Conservation (phyloP, 2,329 filamentous ascomycete species). For the Lasiodiplodia sp. region DNA sequence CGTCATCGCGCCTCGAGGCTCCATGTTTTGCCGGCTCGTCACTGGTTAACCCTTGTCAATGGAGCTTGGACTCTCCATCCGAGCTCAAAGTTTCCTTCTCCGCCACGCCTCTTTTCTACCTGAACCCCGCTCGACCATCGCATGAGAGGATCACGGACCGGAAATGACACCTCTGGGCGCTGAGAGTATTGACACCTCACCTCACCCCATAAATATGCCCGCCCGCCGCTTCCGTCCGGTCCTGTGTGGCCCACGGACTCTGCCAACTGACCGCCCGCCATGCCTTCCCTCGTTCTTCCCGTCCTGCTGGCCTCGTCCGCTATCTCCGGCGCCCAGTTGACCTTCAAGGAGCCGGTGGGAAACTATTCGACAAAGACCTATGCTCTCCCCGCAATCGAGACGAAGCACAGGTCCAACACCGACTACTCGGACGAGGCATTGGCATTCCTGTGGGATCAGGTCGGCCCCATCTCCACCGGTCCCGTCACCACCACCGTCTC, state of each 20-base stretch:
- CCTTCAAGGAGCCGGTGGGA: neutral
- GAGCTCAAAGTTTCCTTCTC: neutral
- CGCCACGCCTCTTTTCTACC: constrained; percentile 1
- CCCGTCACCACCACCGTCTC: constrained; percentile 52
- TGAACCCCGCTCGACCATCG: neutral
- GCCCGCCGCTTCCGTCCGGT: neutral
- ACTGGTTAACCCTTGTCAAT: neutral
- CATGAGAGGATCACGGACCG: neutral
- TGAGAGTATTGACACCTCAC: neutral
- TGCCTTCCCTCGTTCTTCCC: constrained; percentile 13
- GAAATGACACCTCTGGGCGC: constrained; percentile 15
- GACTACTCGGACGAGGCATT: constrained; percentile 58
- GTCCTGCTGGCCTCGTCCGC: constrained; percentile 12
- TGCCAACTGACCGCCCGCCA: constrained; percentile 4
- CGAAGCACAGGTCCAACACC: constrained; percentile 24
- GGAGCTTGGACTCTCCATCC: constrained; percentile 4
- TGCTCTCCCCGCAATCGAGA: constrained; percentile 3
- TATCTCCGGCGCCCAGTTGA: constrained; percentile 8
- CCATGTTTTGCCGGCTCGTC: constrained; percentile 11
- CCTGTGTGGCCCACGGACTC: neutral
- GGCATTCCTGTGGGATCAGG: constrained; percentile 55
- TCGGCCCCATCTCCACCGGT: constrained; percentile 52
- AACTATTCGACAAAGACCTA: constrained; percentile 28
- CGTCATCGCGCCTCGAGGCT: neutral
- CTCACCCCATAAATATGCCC: constrained; percentile 17